Evolutionary conservation across 768 basidiomycete genomes (phyloP).

Genomic region (Auricularia cornea): DNA sequence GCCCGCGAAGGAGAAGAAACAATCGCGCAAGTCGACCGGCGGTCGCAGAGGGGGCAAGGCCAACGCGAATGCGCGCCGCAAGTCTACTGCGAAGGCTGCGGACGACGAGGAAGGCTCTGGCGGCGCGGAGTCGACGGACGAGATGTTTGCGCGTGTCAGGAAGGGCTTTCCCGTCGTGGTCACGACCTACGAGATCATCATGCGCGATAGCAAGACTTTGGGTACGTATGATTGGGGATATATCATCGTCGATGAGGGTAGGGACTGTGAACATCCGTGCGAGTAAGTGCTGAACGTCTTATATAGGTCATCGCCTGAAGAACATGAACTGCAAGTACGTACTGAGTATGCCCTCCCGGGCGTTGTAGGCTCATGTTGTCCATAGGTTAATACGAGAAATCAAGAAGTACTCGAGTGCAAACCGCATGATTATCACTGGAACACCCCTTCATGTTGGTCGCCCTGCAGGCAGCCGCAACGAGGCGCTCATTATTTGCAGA

Average conservation of each 20-base stretch:
- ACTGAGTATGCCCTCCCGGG: not conserved
- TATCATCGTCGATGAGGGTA: constrained; percentile 86
- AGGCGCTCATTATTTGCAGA: constrained; percentile 38
- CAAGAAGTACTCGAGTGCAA: constrained; percentile 75
- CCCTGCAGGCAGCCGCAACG: not conserved
- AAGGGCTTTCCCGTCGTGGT: constrained; percentile 29
- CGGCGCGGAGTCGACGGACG: not conserved
- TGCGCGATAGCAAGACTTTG: constrained; percentile 65
- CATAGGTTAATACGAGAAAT: constrained; percentile 71
- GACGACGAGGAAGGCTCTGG: not conserved
- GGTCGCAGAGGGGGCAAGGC: constrained; percentile 16
- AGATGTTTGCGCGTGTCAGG: not conserved
- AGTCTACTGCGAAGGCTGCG: constrained; percentile 34
- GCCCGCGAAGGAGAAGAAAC: constrained; percentile 1
- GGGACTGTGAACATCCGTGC: not conserved
- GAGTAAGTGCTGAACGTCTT: constrained; percentile 16
- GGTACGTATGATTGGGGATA: constrained; percentile 73
- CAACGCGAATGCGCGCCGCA: constrained; percentile 47
- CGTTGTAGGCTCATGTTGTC: constrained; percentile 8
- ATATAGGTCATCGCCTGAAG: constrained; percentile 72
- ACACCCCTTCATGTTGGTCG: constrained; percentile 83
- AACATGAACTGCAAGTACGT: constrained; percentile 75
- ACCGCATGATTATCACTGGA: constrained; percentile 89
- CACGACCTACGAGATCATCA: constrained; percentile 91
- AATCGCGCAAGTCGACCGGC: constrained; percentile 10